phyloP scores from a whole-genome alignment of 2,329 filamentous ascomycete species.

The Pleochaeta shiraiana region DNA sequence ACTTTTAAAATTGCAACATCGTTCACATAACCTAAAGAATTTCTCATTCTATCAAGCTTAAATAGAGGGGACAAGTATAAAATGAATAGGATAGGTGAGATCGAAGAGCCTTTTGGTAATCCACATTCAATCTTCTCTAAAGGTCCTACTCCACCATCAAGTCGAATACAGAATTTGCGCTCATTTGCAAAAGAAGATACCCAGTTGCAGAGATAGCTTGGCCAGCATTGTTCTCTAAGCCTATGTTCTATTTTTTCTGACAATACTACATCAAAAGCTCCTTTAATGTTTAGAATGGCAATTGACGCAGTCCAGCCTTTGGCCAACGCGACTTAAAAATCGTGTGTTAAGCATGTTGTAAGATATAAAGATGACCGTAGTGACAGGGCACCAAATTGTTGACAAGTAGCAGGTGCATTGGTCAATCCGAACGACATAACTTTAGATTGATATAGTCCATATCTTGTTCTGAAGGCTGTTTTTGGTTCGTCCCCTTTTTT shows the following conservation, averaged over 20 bases:
- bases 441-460: background rate
- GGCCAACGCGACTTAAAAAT: too few relatives aligned
- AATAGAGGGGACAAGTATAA: too few relatives aligned
- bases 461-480: background rate
- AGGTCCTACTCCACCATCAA: background rate
- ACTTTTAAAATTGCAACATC: too few relatives aligned
- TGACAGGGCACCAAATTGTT: background rate
- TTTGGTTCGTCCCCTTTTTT: background rate
- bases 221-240: too few relatives aligned
- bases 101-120: background rate
- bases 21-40: background rate
- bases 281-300: too few relatives aligned
- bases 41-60: background rate
- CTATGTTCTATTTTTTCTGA: too few relatives aligned
- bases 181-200: background rate
- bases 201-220: too few relatives aligned
- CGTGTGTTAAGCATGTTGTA: too few relatives aligned
- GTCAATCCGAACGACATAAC: conserved; percentile 6
- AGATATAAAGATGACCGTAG: too few relatives aligned
- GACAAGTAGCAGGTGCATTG: conserved; percentile 4
- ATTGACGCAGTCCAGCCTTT: too few relatives aligned
- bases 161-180: background rate
- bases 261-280: too few relatives aligned
- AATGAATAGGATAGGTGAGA: too few relatives aligned
- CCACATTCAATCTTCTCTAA: background rate